These are phyloP conservation scores for Reticulascus tulasneorum DNA, from an alignment of 2,329 filamentous ascomycete genomes.

Conservation along the genomic window DNA sequence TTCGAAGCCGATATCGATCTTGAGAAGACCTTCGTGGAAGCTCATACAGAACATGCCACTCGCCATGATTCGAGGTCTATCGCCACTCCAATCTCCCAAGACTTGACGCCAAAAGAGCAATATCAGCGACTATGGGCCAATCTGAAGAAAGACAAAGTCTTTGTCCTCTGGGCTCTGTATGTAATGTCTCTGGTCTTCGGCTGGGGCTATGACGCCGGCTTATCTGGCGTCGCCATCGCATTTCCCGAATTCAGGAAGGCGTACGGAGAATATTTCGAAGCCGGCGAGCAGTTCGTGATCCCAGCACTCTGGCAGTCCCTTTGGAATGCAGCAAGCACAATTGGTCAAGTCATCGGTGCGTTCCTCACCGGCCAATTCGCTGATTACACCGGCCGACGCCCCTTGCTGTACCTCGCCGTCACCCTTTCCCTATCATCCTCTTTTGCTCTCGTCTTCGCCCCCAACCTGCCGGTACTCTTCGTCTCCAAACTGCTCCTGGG, in stretches of 20 bases:
- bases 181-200: slow-evolving; percentile 28
- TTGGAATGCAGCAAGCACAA: slow-evolving; percentile 32
- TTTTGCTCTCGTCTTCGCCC: slow-evolving; percentile 22
- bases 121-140: slow-evolving; percentile 22
- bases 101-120: slow-evolving; percentile 21
- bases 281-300: slow-evolving; percentile 25
- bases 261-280: slow-evolving; percentile 27
- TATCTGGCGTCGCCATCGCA: slow-evolving; percentile 29
- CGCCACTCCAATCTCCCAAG: slow-evolving; percentile 5
- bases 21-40: slow-evolving; percentile 3
- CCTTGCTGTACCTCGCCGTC: slow-evolving; percentile 20
- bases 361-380: slow-evolving; percentile 23
- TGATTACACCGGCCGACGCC: slow-evolving; percentile 17
- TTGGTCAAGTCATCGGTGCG: slow-evolving; percentile 24
- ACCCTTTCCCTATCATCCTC: slow-evolving; percentile 19
- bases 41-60: no score
- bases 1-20: no score
- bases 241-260: slow-evolving; percentile 29
- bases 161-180: slow-evolving; percentile 23
- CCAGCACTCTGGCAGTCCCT: slow-evolving; percentile 32
- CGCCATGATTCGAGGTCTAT: no score
- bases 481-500: slow-evolving; percentile 23
- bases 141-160: slow-evolving; percentile 22
- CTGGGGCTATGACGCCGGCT: slow-evolving; percentile 31
- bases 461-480: slow-evolving; percentile 21